Base-by-base conservation (phyloP, 805 yeast genomes). In the Candida manassasensis region DNA sequence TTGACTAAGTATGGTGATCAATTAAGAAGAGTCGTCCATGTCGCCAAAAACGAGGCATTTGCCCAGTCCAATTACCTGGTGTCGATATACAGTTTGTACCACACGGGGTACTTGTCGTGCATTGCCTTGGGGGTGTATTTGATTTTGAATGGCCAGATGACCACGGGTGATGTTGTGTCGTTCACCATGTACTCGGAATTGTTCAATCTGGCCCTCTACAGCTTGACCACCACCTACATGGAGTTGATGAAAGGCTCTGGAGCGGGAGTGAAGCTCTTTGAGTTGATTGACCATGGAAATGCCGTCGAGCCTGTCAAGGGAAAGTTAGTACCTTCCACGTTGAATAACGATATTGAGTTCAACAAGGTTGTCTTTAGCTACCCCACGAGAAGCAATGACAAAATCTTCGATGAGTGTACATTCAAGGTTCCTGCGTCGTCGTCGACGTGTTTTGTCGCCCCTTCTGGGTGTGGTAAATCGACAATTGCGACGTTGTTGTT, bases 391-490 rank as follows among this genome's bases (percentile, higher is more conserved):
- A 61, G 64, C 5, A 49, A 55, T 12, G 61, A 63, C 31, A 38
- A 44, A 14, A 55, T 67, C 10, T 67, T 67, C 41, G 46, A 62
- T 25, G 68, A 57, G 0, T 62, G 69, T 41, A 47, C 61, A 1
- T 67, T 67, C 39, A 54, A 49, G 24, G 52, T 67, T 13, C 55
- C 59, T 11, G 49, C 61, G 4, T 52, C 60, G 3, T 55, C 71
- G 2, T 57, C 64, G 34, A 63, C 71, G 3, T 57, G 73, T 51
- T 59, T 67, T 40, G 73, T 67, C 4, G 83, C 82, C 2, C 71
- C 81, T 1, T 73, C 79, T 2, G 83, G 83, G 1, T 71, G 79
- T 39, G 83, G 83, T 13, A 77, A 77, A 49, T 68, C 77, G 4
- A 77, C 83, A 2, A 66, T 79, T 24, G 78, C 80, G 13, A 58